Evolutionary conservation across 306 rosid genomes (phyloP).

Genomic region (Cucurbita pepo): DNA sequence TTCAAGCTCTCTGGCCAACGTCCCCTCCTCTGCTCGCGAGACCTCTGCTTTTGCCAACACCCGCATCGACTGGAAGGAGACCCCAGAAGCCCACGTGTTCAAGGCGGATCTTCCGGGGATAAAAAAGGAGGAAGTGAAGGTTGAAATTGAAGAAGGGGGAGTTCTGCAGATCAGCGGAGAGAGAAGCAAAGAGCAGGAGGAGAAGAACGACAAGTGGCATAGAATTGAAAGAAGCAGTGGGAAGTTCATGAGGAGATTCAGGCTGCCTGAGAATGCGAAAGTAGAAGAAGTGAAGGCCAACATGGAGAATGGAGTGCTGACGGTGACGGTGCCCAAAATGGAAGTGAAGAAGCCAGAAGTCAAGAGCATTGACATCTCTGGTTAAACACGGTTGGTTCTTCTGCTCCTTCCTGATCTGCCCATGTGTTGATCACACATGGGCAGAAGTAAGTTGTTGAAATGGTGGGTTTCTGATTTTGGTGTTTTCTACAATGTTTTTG

Average conservation of each 20-base stretch:
- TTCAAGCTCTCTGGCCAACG: background rate
- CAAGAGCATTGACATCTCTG: slow-evolving; percentile 10
- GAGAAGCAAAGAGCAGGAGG: slow-evolving; percentile 14
- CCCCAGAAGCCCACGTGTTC: slow-evolving; percentile 19
- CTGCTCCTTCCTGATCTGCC: too few relatives aligned
- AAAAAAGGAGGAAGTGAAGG: slow-evolving; percentile 15
- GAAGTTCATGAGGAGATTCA: slow-evolving; percentile 19
- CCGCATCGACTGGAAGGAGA: slow-evolving; percentile 27
- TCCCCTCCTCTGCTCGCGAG: background rate
- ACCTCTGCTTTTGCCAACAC: slow-evolving; percentile 12
- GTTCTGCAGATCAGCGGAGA: slow-evolving; percentile 19
- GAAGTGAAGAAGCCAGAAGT: slow-evolving; percentile 10
- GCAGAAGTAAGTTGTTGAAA: too few relatives aligned
- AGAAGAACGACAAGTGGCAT: slow-evolving; percentile 21
- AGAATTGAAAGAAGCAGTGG: slow-evolving; percentile 22
- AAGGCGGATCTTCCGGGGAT: slow-evolving; percentile 21
- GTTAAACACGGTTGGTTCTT: background rate
- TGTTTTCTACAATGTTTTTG: too few relatives aligned
- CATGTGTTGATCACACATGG: too few relatives aligned
- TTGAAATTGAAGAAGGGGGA: slow-evolving; percentile 16
- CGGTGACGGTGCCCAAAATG: slow-evolving; percentile 13
- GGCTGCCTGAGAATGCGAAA: slow-evolving; percentile 18
- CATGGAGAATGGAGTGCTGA: slow-evolving; percentile 17
- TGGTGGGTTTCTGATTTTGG: too few relatives aligned
- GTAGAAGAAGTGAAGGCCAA: slow-evolving; percentile 10